Evolutionary conservation across 2,329 filamentous ascomycete genomes (phyloP).

Genomic region (Diaporthe humulicola): DNA sequence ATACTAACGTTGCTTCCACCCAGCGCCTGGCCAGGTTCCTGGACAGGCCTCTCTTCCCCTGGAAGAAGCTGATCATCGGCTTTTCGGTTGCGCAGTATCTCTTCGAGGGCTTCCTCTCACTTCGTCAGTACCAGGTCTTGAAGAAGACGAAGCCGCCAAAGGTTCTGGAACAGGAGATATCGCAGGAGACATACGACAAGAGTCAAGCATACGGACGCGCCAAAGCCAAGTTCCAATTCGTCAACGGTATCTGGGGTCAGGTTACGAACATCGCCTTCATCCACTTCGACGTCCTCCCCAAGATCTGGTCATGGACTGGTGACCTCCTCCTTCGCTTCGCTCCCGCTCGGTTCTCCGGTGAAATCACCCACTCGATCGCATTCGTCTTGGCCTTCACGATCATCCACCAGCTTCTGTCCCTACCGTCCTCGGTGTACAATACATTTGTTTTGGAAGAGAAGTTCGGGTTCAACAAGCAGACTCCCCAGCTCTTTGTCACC

Average conservation of each 20-base stretch:
- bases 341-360: conserved; percentile 84
- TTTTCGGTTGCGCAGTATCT: conserved; percentile 94
- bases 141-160: conserved; percentile 84
- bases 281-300: conserved; percentile 90
- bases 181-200: conserved; percentile 92
- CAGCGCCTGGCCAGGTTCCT: conserved; percentile 85
- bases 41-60: conserved; percentile 93
- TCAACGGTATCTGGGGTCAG: conserved; percentile 86
- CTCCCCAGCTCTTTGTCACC: conserved; percentile 85
- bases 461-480: conserved; percentile 99
- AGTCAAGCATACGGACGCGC: conserved; percentile 95
- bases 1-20: conserved; percentile 39
- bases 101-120: conserved; percentile 89
- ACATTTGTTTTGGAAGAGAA: conserved; percentile 97
- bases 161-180: conserved; percentile 89
- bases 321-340: conserved; percentile 79
- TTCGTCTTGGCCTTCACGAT: conserved; percentile 92
- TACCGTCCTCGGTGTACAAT: conserved; percentile 90
- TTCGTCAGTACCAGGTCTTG: conserved; percentile 91
- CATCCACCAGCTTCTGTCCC: conserved; percentile 81
- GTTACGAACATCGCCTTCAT: conserved; percentile 91
- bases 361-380: conserved; percentile 92
- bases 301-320: conserved; percentile 89
- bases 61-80: conserved; percentile 95
- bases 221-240: conserved; percentile 90